Evolutionary conservation across 2,329 filamentous ascomycete species (phyloP).

Genomic region (Bipolaris victoriae): DNA sequence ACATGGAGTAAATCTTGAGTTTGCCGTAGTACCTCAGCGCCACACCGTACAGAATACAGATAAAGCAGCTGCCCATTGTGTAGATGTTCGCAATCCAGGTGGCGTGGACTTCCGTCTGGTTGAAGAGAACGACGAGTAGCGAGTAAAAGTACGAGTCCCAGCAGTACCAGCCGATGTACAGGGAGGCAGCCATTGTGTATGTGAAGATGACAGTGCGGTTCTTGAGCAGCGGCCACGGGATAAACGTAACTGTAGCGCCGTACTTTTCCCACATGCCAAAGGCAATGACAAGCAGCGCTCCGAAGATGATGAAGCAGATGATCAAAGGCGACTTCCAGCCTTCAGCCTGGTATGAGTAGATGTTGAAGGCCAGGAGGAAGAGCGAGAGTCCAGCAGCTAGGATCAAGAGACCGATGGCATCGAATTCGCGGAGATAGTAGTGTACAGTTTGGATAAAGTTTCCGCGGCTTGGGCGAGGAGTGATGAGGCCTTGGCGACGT

Average conservation of each 20-base stretch:
- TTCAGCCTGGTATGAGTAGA: conserved; percentile 50
- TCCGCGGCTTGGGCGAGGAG: conserved; percentile 54
- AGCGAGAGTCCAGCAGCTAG: conserved; percentile 66
- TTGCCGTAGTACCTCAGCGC: conserved; percentile 39
- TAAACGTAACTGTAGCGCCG: conserved; percentile 50
- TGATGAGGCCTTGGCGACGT: conserved; percentile 59
- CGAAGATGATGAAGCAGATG: conserved; percentile 52
- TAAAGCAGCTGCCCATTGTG: conserved; percentile 46
- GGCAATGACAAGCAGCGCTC: conserved; percentile 43
- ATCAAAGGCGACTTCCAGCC: conserved; percentile 49
- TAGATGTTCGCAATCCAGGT: conserved; percentile 52
- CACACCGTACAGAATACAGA: conserved; percentile 38
- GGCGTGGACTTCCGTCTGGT: conserved; percentile 40
- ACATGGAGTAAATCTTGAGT: conserved; percentile 38
- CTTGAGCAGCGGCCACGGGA: conserved; percentile 56
- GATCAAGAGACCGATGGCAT: conserved; percentile 66
- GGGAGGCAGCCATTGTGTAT: conserved; percentile 55
- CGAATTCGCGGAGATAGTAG: conserved; percentile 68
- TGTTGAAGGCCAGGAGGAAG: conserved; percentile 71
- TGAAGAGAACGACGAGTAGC: conserved; percentile 49
- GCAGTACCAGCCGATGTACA: conserved; percentile 45
- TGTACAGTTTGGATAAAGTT: conserved; percentile 55
- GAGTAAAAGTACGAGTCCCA: conserved; percentile 54
- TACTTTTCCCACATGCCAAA: conserved; percentile 53
- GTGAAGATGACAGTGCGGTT: conserved; percentile 61